These are phyloP conservation scores for Diaporthe longicolla DNA, from an alignment of 2,329 filamentous ascomycete species.

Conservation along the genomic window DNA sequence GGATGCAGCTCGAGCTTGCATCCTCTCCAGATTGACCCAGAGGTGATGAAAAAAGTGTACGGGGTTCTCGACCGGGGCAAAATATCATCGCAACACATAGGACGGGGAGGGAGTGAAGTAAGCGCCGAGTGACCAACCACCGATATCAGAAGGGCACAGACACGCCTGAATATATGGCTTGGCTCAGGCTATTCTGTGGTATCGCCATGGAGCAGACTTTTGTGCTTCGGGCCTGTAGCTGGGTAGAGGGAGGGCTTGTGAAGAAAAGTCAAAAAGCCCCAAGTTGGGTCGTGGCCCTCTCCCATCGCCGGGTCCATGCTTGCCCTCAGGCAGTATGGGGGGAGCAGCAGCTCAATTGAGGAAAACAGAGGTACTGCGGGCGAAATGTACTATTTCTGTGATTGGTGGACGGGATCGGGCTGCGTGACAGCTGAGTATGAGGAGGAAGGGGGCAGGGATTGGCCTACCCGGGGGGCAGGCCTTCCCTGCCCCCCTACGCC, in stretches of 20 bases:
- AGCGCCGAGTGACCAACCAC: background rate
- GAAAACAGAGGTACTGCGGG: background rate
- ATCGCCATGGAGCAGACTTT: background rate
- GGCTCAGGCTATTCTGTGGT: background rate
- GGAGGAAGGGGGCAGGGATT: too few species aligned
- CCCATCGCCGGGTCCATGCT: too few species aligned
- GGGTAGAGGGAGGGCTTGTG: background rate
- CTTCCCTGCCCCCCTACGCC: too few species aligned
- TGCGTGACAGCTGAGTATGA: background rate
- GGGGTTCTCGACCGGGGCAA: background rate
- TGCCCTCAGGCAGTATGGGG: too few species aligned
- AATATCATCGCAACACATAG: conserved; percentile 6
- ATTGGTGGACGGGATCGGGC: background rate
- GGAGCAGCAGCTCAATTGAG: background rate
- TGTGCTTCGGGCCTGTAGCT: background rate
- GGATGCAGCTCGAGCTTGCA: too few species aligned
- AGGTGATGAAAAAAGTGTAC: conserved; percentile 9
- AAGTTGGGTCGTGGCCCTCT: too few species aligned
- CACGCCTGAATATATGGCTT: background rate
- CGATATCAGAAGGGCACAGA: background rate
- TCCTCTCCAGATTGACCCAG: background rate
- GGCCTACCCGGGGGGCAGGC: too few species aligned
- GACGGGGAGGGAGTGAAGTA: background rate
- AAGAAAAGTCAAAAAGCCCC: too few species aligned
- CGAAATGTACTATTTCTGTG: background rate